Conservation (phyloP, 768 basidiomycete genomes). For the Amanita pseudoporphyria region DNA sequence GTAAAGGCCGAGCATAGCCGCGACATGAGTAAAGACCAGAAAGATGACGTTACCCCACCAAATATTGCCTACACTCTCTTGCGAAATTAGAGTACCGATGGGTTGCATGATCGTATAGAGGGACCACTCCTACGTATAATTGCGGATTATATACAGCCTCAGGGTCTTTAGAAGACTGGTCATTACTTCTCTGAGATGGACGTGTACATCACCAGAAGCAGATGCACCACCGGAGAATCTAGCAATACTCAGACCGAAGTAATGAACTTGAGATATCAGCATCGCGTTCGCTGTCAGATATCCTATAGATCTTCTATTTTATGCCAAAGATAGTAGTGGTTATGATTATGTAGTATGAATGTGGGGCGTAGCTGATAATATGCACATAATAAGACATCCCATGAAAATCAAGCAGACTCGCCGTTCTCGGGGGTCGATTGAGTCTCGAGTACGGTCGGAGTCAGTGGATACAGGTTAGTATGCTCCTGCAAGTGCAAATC, state of each 20-base stretch:
- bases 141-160: background rate
- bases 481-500: constrained; percentile 26
- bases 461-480: constrained; percentile 1
- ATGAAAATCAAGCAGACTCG: background rate
- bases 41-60: constrained; percentile 61
- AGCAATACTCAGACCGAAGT: no score
- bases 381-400: constrained; percentile 11
- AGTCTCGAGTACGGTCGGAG: background rate
- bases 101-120: background rate
- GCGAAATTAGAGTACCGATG: background rate
- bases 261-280: no score
- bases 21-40: constrained; percentile 47
- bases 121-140: no score
- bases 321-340: no score
- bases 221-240: no score
- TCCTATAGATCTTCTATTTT: no score
- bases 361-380: background rate
- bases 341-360: background rate
- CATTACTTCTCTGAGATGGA: no score
- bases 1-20: constrained; percentile 42
- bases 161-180: no score
- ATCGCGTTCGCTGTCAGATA: no score
- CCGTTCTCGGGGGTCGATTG: background rate
- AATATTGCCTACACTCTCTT: constrained; percentile 18
- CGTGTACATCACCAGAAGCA: no score